A percentile compares a stretch with the other conserved stretches of the same genome.
These are phyloP conservation scores for Elaeis guineensis DNA, from an alignment of 176 grass and related monocot genomes.

Conservation along the genomic window DNA sequence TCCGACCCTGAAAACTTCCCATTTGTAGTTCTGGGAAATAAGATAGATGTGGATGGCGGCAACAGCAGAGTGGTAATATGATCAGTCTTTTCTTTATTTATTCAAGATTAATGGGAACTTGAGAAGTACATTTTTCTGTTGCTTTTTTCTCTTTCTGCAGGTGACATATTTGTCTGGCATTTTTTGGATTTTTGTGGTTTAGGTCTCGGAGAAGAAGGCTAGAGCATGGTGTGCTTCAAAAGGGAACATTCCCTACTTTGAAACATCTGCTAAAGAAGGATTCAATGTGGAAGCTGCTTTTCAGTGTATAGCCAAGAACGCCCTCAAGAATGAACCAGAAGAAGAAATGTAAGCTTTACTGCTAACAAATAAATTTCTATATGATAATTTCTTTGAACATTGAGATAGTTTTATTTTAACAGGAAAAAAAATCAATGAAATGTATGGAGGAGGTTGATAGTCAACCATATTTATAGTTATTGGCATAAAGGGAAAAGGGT, in stretches of 20 bases:
- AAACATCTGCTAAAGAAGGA: slow-evolving; percentile 95
- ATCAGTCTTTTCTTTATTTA: not conserved
- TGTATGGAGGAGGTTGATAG: too few relatives aligned
- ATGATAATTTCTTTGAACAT: too few relatives aligned
- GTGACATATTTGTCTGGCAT: slow-evolving; percentile 7
- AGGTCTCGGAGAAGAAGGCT: slow-evolving; percentile 97
- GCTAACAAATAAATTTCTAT: too few relatives aligned
- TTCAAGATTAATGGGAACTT: too few relatives aligned
- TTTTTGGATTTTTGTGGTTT: slow-evolving; percentile 5
- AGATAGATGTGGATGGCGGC: not conserved
- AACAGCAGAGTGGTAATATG: slow-evolving; percentile 6
- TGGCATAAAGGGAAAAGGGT: too few relatives aligned
- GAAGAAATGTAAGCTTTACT: slow-evolving; percentile 55
- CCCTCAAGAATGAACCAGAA: slow-evolving; percentile 93
- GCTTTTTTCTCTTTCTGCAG: not conserved
- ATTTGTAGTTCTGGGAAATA: not conserved
- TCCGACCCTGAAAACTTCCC: slow-evolving; percentile 2
- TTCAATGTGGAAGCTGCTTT: slow-evolving; percentile 92
- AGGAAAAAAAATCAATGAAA: too few relatives aligned
- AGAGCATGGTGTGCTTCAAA: slow-evolving; percentile 92
- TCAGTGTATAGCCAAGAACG: slow-evolving; percentile 76
- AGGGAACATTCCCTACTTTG: slow-evolving; percentile 91
- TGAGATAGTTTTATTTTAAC: too few relatives aligned
- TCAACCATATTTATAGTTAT: too few relatives aligned
- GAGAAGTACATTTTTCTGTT: too few relatives aligned